Conservation (phyloP, 306 rosid species). For the Dicorynia guianensis region DNA sequence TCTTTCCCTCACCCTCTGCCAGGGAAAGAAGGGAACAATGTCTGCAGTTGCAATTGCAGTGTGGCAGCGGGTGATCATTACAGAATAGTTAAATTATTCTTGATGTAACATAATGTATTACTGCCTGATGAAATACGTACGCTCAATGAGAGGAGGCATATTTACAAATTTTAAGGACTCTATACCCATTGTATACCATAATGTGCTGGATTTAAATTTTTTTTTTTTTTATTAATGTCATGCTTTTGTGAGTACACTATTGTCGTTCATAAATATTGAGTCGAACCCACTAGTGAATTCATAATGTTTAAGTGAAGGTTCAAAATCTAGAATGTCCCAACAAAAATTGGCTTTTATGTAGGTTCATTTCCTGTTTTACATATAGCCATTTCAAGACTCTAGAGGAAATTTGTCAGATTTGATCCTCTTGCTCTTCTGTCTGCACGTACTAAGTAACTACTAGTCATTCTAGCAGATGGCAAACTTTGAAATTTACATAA, state of each 20-base stretch:
- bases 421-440: background rate
- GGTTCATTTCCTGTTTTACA: slow-evolving; percentile 1
- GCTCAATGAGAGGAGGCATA: background rate
- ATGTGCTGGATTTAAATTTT: too few species aligned
- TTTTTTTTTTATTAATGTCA: too few species aligned
- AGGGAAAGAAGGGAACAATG: background rate
- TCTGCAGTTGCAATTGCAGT: slow-evolving; percentile 12
- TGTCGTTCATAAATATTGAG: too few species aligned
- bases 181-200: background rate
- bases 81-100: background rate
- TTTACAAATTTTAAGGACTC: slow-evolving; percentile 17
- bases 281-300: background rate
- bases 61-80: background rate
- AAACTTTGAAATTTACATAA: background rate
- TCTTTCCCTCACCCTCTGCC: background rate
- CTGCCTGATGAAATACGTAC: background rate
- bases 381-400: background rate
- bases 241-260: too few species aligned
- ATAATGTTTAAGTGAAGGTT: background rate
- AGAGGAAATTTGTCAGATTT: background rate
- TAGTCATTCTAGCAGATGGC: slow-evolving; percentile 6
- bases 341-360: background rate
- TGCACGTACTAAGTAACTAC: background rate
- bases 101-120: slow-evolving; percentile 7
- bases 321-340: background rate